Percentiles rank a stretch among this genome's conserved stretches.
phyloP scores from a whole-genome alignment of 2,329 filamentous ascomycete genomes.

The Xylariaceae sp. region DNA sequence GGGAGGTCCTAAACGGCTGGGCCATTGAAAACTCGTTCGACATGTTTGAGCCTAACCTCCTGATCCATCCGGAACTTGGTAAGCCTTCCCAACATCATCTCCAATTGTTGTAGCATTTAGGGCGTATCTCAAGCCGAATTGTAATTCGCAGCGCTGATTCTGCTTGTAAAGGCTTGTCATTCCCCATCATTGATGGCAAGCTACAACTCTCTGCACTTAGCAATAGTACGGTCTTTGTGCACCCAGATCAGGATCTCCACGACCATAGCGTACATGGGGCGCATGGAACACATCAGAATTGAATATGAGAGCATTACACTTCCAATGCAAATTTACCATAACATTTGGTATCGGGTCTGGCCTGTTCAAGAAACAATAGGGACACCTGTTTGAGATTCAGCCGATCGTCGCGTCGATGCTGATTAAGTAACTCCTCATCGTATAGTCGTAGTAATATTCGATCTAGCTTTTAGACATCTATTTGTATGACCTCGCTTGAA shows the following conservation, averaged over 20 bases:
- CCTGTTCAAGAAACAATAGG: too few species aligned
- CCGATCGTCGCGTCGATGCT: too few species aligned
- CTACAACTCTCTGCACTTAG: not conserved
- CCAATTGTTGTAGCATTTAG: not conserved
- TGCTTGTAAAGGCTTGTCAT: not conserved
- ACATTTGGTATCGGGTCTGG: too few species aligned
- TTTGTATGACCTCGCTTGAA: too few species aligned
- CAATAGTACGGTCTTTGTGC: not conserved
- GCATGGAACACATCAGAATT: not conserved
- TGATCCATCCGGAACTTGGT: not conserved
- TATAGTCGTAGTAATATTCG: too few species aligned
- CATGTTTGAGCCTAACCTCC: not conserved
- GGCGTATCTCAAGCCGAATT: not conserved
- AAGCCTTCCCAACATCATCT: not conserved
- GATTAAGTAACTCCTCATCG: too few species aligned
- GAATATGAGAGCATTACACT: too few species aligned
- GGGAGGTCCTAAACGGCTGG: not conserved
- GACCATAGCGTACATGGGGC: not conserved
- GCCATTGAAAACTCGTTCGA: not conserved
- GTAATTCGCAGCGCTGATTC: too few species aligned
- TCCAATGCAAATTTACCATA: too few species aligned
- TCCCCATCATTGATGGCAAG: not conserved
- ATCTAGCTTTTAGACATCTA: too few species aligned
- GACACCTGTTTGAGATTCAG: too few species aligned
- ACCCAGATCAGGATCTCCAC: not conserved